Evolutionary conservation across 2,329 filamentous ascomycete genomes (phyloP).

Genomic region (Aspergillus fijiensis): DNA sequence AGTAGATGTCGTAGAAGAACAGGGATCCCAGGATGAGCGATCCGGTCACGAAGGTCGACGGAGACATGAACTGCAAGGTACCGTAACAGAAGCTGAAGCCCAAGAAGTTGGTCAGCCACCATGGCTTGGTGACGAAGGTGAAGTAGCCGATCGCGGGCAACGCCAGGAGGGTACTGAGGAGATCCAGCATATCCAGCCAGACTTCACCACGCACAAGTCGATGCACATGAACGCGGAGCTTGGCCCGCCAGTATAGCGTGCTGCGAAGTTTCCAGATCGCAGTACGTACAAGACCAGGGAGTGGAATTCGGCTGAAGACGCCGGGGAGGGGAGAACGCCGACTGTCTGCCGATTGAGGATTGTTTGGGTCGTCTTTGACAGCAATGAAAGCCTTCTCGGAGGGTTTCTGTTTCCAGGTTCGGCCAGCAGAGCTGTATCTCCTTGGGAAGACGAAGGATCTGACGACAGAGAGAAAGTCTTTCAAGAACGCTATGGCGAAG

Average conservation of each 20-base stretch:
- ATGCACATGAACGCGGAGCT: constrained; percentile 54
- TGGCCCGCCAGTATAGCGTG: constrained; percentile 51
- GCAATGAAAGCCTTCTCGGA: constrained; percentile 32
- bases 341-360: constrained; percentile 17
- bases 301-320: constrained; percentile 47
- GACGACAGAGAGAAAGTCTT: constrained; percentile 66
- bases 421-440: constrained; percentile 59
- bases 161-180: constrained; percentile 58
- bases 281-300: constrained; percentile 38
- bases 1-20: constrained; percentile 92
- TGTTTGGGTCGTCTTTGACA: constrained; percentile 9
- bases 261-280: constrained; percentile 53
- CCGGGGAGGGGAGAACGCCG: constrained; percentile 54
- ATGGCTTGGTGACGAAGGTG: constrained; percentile 59
- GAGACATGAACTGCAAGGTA: constrained; percentile 78
- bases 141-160: constrained; percentile 63
- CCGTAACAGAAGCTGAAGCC: constrained; percentile 85
- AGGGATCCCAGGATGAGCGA: constrained; percentile 73
- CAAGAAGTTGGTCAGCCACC: constrained; percentile 79
- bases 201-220: constrained; percentile 48
- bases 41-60: constrained; percentile 81
- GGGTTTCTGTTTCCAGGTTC: constrained; percentile 49
- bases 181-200: constrained; percentile 46
- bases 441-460: constrained; percentile 71
- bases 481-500: constrained; percentile 69